These are phyloP conservation scores for Podila epigama DNA, from an alignment of 192 early-diverging fungal genomes.

Conservation along the genomic window DNA sequence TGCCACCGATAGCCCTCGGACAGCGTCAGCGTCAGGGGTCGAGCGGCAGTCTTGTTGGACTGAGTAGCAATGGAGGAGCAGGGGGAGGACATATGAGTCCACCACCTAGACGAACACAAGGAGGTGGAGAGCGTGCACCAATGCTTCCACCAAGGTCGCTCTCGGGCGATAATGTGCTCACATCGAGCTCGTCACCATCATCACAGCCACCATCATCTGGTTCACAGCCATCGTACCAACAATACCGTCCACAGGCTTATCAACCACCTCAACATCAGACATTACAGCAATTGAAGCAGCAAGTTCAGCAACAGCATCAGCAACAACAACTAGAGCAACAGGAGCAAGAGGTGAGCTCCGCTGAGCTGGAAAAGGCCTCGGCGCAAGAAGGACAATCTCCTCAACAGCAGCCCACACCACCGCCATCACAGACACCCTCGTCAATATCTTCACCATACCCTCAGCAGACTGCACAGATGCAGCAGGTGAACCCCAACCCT, in stretches of 20 bases:
- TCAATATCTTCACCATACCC: neutral
- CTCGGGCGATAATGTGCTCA: conserved; percentile 29
- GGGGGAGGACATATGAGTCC: conserved; percentile 2
- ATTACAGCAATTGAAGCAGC: conserved; percentile 32
- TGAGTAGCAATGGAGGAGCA: neutral
- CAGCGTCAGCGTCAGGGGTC: conserved; percentile 19
- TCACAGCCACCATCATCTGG: conserved; percentile 1
- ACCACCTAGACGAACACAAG: conserved; percentile 12
- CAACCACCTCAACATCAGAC: conserved; percentile 33
- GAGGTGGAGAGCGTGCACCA: neutral
- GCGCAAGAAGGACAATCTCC: neutral
- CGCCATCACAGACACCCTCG: neutral
- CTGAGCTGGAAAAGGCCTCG: neutral
- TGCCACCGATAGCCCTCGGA: neutral
- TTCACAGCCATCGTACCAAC: conserved; percentile 12
- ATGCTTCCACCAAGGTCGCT: conserved; percentile 16
- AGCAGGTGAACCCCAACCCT: conserved; percentile 10
- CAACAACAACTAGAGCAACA: conserved; percentile 18
- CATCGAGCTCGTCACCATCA: conserved; percentile 2
- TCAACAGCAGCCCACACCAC: conserved; percentile 4
- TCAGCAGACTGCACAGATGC: neutral
- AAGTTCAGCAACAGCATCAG: conserved; percentile 12
- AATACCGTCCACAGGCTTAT: conserved; percentile 18
- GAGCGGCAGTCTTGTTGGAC: neutral
- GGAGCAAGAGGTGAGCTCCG: neutral